Evolutionary conservation across 2,329 filamentous ascomycete species (phyloP), one percentile per base, ranked within the genome.

Genomic region (Sclerotinia spermophila): DNA sequence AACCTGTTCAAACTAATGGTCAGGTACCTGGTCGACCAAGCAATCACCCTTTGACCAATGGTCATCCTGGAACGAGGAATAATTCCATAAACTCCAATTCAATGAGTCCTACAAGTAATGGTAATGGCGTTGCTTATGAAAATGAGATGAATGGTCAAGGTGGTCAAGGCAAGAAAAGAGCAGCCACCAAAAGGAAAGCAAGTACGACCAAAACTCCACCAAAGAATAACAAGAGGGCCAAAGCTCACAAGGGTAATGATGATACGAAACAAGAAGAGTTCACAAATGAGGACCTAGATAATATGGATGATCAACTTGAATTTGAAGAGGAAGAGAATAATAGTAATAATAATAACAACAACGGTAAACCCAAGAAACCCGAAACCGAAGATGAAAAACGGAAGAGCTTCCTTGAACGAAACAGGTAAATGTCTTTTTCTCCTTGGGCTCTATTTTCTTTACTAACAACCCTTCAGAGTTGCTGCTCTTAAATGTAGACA

Each of bases 351-450:
- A 84, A 86, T 6, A 86, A 87, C 62, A 83, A 85, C 55, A 88
- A 90, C 76, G 83, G 84, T 56, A 91, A 89, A 80, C 35, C 61
- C 7, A 65, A 65, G 33, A 97, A 97, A 84, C 53, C 44, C 24
- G 97, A 97, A 93, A 97, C 94, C 0, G 96, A 98, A 70, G 96
- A 98, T 79, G 96, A 99, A 83, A 99, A 99, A 84, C 88, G 96
- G 56, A 97, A 96, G 83, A 99, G 98, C 80, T 99, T 99, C 81
- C 84, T 99, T 3, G 96, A 99, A 79, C 87, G 96, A 40, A 99
- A 99, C 81, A 90, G 95, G 95, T 97, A 88, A 77, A 88, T 40
- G 15, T 58, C 24, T 55, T 64, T 44, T 65, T 45, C 11, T 17
- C 15, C 1, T 3, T 13, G 5, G 3, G 11, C 7, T 11, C 7